Evolutionary conservation across 805 yeast species (phyloP), one percentile per base, ranked within the genome.

Genomic region (Vanderwaltozyma verrucispora): DNA sequence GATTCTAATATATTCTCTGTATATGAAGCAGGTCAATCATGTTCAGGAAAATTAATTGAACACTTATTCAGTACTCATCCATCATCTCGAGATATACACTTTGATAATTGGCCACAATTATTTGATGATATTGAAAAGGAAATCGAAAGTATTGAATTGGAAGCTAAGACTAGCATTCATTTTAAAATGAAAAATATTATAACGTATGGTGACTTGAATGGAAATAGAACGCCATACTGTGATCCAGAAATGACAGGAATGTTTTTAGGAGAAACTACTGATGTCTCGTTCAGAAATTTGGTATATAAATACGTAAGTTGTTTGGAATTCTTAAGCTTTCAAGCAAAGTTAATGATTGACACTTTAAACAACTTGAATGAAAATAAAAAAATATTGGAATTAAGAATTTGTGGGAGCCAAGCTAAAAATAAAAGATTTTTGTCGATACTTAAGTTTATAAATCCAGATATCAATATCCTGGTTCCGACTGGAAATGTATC

Each of bases 1-100:
- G 28, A 27, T 11, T 17, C 30, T 9, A 35, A 27, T 9, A 14
- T 29, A 3, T 40, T 48, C 16, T 44, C 48, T 17, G 60, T 74
- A 2, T 75, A 67, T 34, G 74, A 74, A 43, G 74, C 71, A 35
- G 83, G 83, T 0, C 72, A 70, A 39, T 71, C 80, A 4, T 73
- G 77, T 12, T 68, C 80, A 0, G 83, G 83, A 4, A 62, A 67
- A 36, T 54, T 75, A 6, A 59, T 71, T 20, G 75, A 72, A 41
- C 64, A 67, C 30, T 50, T 75, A 3, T 68, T 72, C 38, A 55
- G 60, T 9, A 59, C 67, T 1, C 72, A 68, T 41, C 65, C 66
- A 1, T 63, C 65, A 2, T 50, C 47, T 24, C 35, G 29, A 6
- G 43, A 14, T 4, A 4, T 12, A 36, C 15, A 17, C 31, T 3